Evolutionary conservation across 805 yeast species (phyloP).

Genomic region (Saccharomycopsis fermentans): DNA sequence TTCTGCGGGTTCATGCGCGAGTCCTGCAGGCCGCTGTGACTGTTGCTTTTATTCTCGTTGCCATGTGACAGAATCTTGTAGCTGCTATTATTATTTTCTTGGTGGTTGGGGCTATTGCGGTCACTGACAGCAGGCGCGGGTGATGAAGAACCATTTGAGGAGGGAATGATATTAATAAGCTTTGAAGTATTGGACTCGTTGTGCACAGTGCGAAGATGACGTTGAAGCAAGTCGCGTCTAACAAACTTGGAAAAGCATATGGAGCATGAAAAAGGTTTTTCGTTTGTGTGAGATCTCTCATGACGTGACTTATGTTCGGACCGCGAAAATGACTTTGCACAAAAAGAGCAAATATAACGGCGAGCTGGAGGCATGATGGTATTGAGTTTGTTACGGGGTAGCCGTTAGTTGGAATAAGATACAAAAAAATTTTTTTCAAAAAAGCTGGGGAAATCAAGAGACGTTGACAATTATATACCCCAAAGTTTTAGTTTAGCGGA

Average conservation of each 20-base stretch:
- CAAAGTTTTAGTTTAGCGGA: too few relatives aligned
- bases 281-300: constrained; percentile 71
- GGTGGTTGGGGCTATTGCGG: too few relatives aligned
- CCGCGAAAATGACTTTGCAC: constrained; percentile 72
- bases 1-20: neutral
- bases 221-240: constrained; percentile 61
- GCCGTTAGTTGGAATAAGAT: neutral
- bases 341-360: constrained; percentile 67
- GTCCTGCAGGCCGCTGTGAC: neutral
- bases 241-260: constrained; percentile 67
- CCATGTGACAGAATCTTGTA: neutral
- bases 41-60: neutral
- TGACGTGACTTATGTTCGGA: constrained; percentile 72
- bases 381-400: neutral
- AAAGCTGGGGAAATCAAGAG: neutral
- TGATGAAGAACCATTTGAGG: neutral
- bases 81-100: neutral
- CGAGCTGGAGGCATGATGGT: constrained; percentile 34
- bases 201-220: constrained; percentile 76
- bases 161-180: constrained; percentile 6
- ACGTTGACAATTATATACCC: neutral
- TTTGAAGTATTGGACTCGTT: constrained; percentile 16
- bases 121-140: neutral
- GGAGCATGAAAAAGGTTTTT: constrained; percentile 67
- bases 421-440: too few relatives aligned